Evolutionary conservation across 441 rosid genomes (phyloP), one percentile per base, ranked within the genome.

Genomic region (Hura crepitans): DNA sequence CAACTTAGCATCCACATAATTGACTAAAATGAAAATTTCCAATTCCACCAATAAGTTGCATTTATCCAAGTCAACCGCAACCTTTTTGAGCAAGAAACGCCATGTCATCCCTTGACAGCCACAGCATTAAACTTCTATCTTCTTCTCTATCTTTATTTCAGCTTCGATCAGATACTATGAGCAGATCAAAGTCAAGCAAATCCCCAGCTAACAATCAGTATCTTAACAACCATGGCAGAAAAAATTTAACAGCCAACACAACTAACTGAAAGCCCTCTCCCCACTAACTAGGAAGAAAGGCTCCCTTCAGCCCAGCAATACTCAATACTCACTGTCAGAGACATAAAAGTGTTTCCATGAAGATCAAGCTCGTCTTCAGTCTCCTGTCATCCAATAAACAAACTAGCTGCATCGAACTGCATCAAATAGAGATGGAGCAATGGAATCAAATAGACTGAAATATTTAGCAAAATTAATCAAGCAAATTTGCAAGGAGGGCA

Each of bases 361-460:
- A 22, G n/a, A n/a, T n/a, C n/a, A n/a, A n/a, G n/a, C n/a, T n/a
- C 22, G n/a, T 61, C 46, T 56, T 14, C 74, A 63, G 22, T 33
- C 28, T 43, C 23, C 68, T 45, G 58, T 33, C 20, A 50, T 42
- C 37, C 25, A 69, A 13, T 47, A 68, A 47, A 57, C 39, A 64
- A 50, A 62, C 28, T 12, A 59, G 64, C 69, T 62, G 56, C 20
- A 49, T 55, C 23, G 45, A 35, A 63, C 23, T 0, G 22, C 27
- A 66, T 39, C 18, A 28, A 22, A 22, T 67, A 25, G 22, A n/a
- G 30, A 30, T 49, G 23, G 27, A 9, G 33, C 37, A 64, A 43
- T 20, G 37, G 27, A 65, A 65, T 49, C 59, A 49, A 8, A 50
- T 53, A 39, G 49, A 30, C 31, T 35, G 37, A 33, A 70, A 15